Evolutionary conservation across 2,329 filamentous ascomycete species (phyloP).

Genomic region (Aspergillus fumigatiaffinis): DNA sequence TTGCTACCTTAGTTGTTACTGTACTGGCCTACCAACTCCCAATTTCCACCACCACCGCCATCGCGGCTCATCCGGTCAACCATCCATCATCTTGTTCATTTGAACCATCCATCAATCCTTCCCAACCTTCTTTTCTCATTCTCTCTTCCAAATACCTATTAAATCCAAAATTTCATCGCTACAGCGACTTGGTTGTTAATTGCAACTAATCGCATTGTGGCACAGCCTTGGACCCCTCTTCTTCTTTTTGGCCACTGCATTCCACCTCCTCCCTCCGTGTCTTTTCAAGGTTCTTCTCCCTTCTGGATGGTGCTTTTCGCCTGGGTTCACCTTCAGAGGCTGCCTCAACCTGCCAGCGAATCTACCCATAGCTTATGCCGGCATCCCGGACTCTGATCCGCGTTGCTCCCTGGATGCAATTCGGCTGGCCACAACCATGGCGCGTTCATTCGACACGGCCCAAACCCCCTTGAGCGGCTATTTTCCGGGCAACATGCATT

Average conservation of each 20-base stretch:
- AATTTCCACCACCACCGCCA: background rate
- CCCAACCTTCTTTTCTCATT: background rate
- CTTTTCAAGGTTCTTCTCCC: background rate
- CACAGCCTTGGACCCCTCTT: background rate
- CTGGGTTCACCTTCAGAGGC: constrained; percentile 6
- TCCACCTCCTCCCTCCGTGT: background rate
- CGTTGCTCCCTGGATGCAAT: constrained; percentile 17
- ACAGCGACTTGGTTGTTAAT: background rate
- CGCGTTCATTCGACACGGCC: constrained; percentile 27
- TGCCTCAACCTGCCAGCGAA: constrained; percentile 9
- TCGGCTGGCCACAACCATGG: constrained; percentile 21
- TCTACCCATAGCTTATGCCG: constrained; percentile 16
- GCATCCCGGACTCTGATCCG: constrained; percentile 2
- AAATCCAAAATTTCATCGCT: background rate
- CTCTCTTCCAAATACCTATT: background rate
- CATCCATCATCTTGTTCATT: background rate
- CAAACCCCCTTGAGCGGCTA: constrained; percentile 28
- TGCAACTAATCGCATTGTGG: background rate
- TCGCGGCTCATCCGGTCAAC: background rate
- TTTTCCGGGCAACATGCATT: constrained; percentile 21
- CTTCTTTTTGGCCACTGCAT: background rate
- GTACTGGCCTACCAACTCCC: background rate
- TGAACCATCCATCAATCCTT: background rate
- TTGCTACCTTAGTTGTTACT: too few species aligned
- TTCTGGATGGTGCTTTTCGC: constrained; percentile 11